These are phyloP conservation scores for Vaccinium vitisidaea DNA, from an alignment of 148 eudicot species.

Conservation along the genomic window DNA sequence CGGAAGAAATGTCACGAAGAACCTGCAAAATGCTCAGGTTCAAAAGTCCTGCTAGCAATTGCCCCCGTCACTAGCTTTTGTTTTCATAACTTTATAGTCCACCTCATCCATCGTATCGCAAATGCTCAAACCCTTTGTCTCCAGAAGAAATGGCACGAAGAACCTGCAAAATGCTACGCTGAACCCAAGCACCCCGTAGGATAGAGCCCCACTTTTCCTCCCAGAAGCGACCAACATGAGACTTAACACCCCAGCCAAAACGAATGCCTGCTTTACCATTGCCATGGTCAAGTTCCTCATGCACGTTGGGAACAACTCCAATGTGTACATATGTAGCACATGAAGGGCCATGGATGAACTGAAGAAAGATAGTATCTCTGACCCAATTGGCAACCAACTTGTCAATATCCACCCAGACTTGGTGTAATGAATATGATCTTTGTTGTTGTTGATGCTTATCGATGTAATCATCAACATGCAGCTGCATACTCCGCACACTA, in stretches of 20 bases:
- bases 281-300: conserved; percentile 68
- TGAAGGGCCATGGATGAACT: conserved; percentile 47
- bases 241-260: conserved; percentile 48
- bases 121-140: conserved; percentile 42
- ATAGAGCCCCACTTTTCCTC: conserved; percentile 22
- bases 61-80: not conserved
- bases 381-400: conserved; percentile 19
- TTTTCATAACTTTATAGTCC: conserved; percentile 26
- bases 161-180: conserved; percentile 37
- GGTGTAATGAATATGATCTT: too few species aligned
- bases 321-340: conserved; percentile 50
- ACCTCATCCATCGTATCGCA: conserved; percentile 64
- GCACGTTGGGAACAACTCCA: conserved; percentile 71
- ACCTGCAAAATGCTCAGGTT: conserved; percentile 24
- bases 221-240: conserved; percentile 60
- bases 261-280: conserved; percentile 58
- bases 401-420: not conserved
- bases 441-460: not conserved
- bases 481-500: conserved; percentile 48
- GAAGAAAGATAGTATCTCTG: conserved; percentile 51
- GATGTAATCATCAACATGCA: conserved; percentile 11
- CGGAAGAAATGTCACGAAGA: conserved; percentile 41
- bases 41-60: too few species aligned
- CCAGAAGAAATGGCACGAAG: conserved; percentile 42
- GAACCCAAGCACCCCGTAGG: conserved; percentile 18